A percentile compares a stretch with the other conserved stretches of the same genome.
Conservation (phyloP, 768 basidiomycete species). For the Lyophyllum shimeji region DNA sequence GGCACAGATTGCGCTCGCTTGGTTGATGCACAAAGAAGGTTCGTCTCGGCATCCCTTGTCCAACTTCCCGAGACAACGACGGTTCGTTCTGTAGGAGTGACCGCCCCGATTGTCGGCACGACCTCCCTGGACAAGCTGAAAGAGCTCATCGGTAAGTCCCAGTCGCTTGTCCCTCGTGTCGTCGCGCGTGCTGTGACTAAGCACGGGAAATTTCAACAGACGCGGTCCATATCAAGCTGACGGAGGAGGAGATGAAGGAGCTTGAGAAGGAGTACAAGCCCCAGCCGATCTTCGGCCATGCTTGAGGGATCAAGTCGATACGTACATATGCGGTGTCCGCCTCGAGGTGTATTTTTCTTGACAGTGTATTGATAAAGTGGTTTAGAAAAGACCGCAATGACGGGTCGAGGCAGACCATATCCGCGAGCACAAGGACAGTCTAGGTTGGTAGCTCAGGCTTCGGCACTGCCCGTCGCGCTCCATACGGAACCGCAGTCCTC, state of each 20-base stretch:
- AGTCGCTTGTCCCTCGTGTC: neutral
- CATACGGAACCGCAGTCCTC: too few species aligned
- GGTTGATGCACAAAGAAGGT: constrained; percentile 36
- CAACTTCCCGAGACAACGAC: too few species aligned
- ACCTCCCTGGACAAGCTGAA: constrained; percentile 21
- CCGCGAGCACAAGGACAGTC: too few species aligned
- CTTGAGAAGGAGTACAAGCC: constrained; percentile 2
- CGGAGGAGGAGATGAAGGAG: neutral
- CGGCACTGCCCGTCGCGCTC: too few species aligned
- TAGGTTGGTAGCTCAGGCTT: too few species aligned
- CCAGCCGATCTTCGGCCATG: neutral
- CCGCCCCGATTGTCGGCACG: constrained; percentile 51
- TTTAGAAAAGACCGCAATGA: too few species aligned
- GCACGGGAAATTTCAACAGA: neutral
- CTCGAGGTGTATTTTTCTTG: too few species aligned
- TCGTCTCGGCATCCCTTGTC: neutral
- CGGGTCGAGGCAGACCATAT: too few species aligned
- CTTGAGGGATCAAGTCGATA: neutral
- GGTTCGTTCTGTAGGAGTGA: constrained; percentile 35
- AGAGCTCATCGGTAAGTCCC: neutral
- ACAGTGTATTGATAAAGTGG: too few species aligned
- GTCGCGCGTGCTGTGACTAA: neutral
- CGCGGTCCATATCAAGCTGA: neutral
- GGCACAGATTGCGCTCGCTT: constrained; percentile 54
- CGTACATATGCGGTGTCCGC: too few species aligned